These are phyloP conservation scores for Termitomyces bulborhizus DNA, from an alignment of 768 basidiomycete species.

Conservation along the genomic window DNA sequence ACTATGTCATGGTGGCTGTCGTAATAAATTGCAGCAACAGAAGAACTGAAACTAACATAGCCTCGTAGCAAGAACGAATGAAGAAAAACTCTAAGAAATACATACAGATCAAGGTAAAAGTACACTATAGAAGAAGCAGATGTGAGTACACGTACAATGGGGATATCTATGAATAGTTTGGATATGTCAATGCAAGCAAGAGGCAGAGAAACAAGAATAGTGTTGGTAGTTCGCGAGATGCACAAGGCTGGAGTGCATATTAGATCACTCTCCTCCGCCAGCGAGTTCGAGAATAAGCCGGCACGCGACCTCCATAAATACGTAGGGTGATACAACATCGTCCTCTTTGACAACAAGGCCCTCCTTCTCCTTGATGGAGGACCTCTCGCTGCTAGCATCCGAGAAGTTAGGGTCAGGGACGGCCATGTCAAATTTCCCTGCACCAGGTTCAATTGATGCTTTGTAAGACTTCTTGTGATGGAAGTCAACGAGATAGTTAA, in stretches of 20 bases:
- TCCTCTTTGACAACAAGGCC: constrained; percentile 40
- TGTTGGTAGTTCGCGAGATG: neutral
- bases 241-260: neutral
- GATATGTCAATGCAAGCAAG: constrained; percentile 1
- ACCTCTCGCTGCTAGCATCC: constrained; percentile 52
- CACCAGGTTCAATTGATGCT: constrained; percentile 60
- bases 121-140: constrained; percentile 8
- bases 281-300: constrained; percentile 91
- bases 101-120: constrained; percentile 10
- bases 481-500: constrained; percentile 97
- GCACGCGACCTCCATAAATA: constrained; percentile 97
- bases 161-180: constrained; percentile 11
- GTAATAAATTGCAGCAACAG: neutral
- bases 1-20: neutral
- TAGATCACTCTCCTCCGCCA: constrained; percentile 36
- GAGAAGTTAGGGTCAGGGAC: constrained; percentile 40
- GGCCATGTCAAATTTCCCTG: constrained; percentile 67
- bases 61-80: neutral
- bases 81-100: constrained; percentile 10
- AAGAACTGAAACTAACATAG: neutral
- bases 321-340: constrained; percentile 78
- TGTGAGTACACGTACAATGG: constrained; percentile 10
- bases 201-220: neutral
- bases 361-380: constrained; percentile 45
- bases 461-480: constrained; percentile 94